A percentile compares a stretch with the other conserved stretches of the same genome.
Evolutionary conservation across 1,139 yeast genomes (phyloP).

Genomic region (Suhomyces panamericanus): DNA sequence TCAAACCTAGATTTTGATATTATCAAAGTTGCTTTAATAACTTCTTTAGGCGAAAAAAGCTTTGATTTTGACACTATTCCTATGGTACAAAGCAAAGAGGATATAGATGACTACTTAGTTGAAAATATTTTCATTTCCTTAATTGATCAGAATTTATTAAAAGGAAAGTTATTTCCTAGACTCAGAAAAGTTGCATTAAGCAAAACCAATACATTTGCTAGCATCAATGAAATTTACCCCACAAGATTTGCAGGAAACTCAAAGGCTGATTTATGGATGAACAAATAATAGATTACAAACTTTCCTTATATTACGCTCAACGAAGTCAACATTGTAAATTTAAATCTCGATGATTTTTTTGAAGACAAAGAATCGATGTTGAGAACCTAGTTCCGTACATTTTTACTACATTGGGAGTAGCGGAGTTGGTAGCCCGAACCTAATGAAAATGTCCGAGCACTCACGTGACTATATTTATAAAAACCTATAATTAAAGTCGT

Average conservation of each 20-base stretch:
- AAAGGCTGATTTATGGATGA: slow-evolving; percentile 19
- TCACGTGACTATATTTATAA: no score
- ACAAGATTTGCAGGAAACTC: slow-evolving; percentile 20
- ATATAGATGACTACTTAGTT: slow-evolving; percentile 32
- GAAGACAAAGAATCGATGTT: no score
- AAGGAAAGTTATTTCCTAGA: slow-evolving; percentile 52
- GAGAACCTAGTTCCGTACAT: no score
- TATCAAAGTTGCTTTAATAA: slow-evolving; percentile 24
- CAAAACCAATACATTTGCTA: slow-evolving; percentile 52
- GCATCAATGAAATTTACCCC: slow-evolving; percentile 37
- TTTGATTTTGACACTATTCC: slow-evolving; percentile 9
- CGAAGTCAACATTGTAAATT: neutral
- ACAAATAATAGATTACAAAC: neutral
- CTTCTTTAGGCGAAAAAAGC: slow-evolving; percentile 13
- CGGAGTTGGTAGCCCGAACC: no score
- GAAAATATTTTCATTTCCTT: slow-evolving; percentile 53
- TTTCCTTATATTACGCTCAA: no score
- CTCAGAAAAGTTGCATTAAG: slow-evolving; percentile 48
- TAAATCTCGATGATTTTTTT: no score
- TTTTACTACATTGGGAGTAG: no score
- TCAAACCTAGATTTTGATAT: slow-evolving; percentile 32
- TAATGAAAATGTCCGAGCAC: no score
- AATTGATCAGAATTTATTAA: slow-evolving; percentile 53
- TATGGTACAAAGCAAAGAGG: slow-evolving; percentile 13
- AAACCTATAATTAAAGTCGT: no score